Conservation (phyloP, 257 asterid genomes). For the Thymus mandschuricus region DNA sequence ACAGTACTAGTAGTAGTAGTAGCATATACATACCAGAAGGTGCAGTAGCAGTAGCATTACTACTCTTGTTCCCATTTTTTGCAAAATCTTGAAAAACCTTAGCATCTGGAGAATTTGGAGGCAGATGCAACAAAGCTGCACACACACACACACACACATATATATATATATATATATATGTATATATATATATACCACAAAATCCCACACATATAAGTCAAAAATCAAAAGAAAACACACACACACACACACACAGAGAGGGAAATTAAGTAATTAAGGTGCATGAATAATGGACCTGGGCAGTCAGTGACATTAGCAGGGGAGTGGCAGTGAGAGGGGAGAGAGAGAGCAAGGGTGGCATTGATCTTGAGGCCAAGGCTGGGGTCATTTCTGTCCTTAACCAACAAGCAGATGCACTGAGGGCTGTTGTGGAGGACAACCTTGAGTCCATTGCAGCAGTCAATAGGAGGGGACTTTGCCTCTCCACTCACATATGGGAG, state of each 20-base stretch:
- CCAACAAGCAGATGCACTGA: conserved; percentile 66
- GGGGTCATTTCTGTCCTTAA: conserved; percentile 75
- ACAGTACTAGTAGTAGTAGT: too few relatives aligned
- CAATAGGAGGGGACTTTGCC: conserved; percentile 56
- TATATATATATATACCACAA: too few relatives aligned
- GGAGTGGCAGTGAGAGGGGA: conserved; percentile 62
- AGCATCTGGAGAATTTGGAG: conserved; percentile 83
- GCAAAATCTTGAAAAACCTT: conserved; percentile 78
- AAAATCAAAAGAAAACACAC: too few relatives aligned
- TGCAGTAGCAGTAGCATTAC: conserved; percentile 31
- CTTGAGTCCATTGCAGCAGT: conserved; percentile 73
- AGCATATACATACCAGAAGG: conserved; percentile 21
- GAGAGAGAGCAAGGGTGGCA: conserved; percentile 72
- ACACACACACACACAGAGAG: too few relatives aligned
- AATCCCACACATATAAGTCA: too few relatives aligned
- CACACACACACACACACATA: too few relatives aligned
- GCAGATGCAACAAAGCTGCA: conserved; percentile 63
- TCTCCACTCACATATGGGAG: conserved; percentile 71
- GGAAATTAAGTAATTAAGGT: too few relatives aligned
- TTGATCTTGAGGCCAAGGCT: conserved; percentile 69
- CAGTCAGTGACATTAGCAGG: conserved; percentile 56
- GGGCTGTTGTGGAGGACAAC: conserved; percentile 59
- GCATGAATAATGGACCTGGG: conserved; percentile 38
- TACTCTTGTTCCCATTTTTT: conserved; percentile 41
- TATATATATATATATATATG: too few relatives aligned